Percentiles rank a stretch among this genome's conserved stretches.
phyloP scores from a whole-genome alignment of 495 filamentous ascomycete species.

The Penicillium riverlandense region DNA sequence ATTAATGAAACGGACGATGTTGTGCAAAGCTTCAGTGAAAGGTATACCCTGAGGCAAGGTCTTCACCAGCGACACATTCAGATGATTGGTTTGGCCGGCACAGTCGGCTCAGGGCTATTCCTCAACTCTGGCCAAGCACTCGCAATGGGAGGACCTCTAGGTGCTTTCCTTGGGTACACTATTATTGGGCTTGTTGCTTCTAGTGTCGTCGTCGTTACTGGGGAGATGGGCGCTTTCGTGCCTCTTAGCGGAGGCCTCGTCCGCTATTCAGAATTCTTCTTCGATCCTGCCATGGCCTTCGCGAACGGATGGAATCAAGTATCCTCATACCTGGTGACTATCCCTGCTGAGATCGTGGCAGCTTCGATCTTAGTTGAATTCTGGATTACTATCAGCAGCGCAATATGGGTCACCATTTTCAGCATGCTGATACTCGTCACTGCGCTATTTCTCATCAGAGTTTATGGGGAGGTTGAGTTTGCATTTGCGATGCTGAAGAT shows the following conservation, averaged over 20 bases:
- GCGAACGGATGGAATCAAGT: conserved; percentile 24
- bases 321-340: too few relatives aligned
- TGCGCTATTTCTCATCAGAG: too few relatives aligned
- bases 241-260: conserved; percentile 25
- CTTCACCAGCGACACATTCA: conserved; percentile 24
- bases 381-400: too few relatives aligned
- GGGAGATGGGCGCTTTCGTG: conserved; percentile 21
- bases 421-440: too few relatives aligned
- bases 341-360: too few relatives aligned
- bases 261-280: conserved; percentile 20
- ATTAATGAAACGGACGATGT: conserved; percentile 1
- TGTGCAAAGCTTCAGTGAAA: not conserved
- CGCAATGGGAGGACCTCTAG: conserved; percentile 52
- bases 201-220: conserved; percentile 15
- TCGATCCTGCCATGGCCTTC: conserved; percentile 24
- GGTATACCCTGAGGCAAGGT: not conserved
- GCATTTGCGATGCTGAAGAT: too few relatives aligned
- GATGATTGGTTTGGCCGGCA: conserved; percentile 42
- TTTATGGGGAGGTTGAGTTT: too few relatives aligned
- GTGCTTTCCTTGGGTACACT: conserved; percentile 25
- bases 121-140: conserved; percentile 48
- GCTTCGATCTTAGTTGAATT: too few relatives aligned
- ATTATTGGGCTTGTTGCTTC: conserved; percentile 14
- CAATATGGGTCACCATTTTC: too few relatives aligned
- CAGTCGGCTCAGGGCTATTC: conserved; percentile 29